Evolutionary conservation across 768 basidiomycete species (phyloP), one percentile per base, ranked within the genome.

Genomic region (Suillus alpinus): DNA sequence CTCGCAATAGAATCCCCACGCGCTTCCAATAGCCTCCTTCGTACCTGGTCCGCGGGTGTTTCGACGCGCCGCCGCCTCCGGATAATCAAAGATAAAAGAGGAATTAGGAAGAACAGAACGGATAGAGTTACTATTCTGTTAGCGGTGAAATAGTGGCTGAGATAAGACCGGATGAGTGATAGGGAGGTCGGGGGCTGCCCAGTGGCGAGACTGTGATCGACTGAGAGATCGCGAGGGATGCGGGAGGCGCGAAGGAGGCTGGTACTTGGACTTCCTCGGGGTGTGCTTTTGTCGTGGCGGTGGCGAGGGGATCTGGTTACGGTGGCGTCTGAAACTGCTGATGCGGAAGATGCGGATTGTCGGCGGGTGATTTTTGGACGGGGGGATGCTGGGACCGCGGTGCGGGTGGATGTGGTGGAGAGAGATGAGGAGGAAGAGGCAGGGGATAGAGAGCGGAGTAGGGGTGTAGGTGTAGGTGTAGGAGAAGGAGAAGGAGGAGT

Each of bases 321-420:
- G 16, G 72, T 73, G 32, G 57, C 59, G 26, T 69, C 68, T 26
- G 73, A 73, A 31, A 63, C 44, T 13, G 60, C 29, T 37, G 73
- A 72, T 3, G 56, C 71, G 1, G 66, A 67, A 39, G 73, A 73
- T 6, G 58, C 34, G 14, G 44, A 23, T 31, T 69, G 60, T n/a
- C 62, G 64, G n/a, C 61, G 61, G 29, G 57, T 59, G 49, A 57
- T 36, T 2, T 65, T 62, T 51, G 62, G 66, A 34, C 64, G 60
- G 18, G 62, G 59, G 3, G 46, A 62, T n/a, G 61, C 59, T 44
- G 88, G 89, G 26, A 88, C 85, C 2, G 86, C 80, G 4, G 91
- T 92, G 63, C 87, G 87, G 26, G 86, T 89, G 0, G 89, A 91
- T 2, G 83, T 80, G 9, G 88, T 89, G 0, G 89, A 91, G 34